phyloP scores from a whole-genome alignment of 768 basidiomycete genomes.

The Hygrocybe punicea region DNA sequence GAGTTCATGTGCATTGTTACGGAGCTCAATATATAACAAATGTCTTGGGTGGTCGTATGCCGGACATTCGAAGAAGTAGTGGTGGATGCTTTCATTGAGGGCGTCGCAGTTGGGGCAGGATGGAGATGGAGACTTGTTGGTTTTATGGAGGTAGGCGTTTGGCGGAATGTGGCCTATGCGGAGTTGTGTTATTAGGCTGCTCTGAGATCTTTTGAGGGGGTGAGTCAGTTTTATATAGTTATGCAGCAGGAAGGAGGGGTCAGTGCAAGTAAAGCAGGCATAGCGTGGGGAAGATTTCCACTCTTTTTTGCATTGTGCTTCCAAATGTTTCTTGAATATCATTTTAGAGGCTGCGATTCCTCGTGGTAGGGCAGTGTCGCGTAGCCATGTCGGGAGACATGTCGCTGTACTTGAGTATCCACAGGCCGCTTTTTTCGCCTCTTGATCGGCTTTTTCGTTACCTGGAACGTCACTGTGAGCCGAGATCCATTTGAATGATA shows the following conservation, averaged over 20 bases:
- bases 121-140: conserved; percentile 22
- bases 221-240: conserved; percentile 4
- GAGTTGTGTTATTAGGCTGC: conserved; percentile 30
- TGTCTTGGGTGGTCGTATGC: conserved; percentile 12
- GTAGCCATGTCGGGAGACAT: not conserved
- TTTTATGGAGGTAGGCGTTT: conserved; percentile 28
- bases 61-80: too few relatives aligned
- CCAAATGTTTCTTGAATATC: conserved; percentile 10
- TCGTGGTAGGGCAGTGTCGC: conserved; percentile 6
- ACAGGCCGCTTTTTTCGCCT: conserved; percentile 21
- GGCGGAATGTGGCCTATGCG: conserved; percentile 30
- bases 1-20: not conserved
- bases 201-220: not conserved
- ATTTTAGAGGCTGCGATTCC: conserved; percentile 15
- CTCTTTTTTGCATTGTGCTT: conserved; percentile 9
- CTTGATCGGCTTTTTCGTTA: conserved; percentile 20
- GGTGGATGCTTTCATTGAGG: conserved; percentile 25
- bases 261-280: not conserved
- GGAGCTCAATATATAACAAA: not conserved
- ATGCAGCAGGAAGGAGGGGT: not conserved
- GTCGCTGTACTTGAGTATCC: not conserved
- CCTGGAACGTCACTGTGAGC: conserved; percentile 12
- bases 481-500: conserved; percentile 24
- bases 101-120: conserved; percentile 24
- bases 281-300: conserved; percentile 1